Percentiles rank a stretch among this genome's conserved stretches.
Evolutionary conservation across 352 stramenopile genomes (phyloP).

Genomic region (Phytophthora tubulina): DNA sequence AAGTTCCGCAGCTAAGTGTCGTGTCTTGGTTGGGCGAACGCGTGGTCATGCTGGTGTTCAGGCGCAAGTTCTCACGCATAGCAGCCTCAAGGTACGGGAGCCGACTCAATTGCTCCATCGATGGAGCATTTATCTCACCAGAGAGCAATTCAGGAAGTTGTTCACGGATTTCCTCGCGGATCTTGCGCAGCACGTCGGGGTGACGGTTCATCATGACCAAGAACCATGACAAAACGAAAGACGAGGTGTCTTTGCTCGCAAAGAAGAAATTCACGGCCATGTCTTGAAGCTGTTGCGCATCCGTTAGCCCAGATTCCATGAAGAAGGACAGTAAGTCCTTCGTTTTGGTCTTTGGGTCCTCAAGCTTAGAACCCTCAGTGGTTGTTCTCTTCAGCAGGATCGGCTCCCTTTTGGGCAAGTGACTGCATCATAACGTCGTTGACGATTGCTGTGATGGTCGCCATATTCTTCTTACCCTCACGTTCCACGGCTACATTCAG

Average conservation of each 20-base stretch:
- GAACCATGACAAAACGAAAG: constrained; percentile 74
- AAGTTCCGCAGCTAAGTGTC: constrained; percentile 68
- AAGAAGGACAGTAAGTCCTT: constrained; percentile 62
- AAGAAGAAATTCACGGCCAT: constrained; percentile 86
- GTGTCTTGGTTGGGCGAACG: constrained; percentile 55
- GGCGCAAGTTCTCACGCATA: constrained; percentile 65
- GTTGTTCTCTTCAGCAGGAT: not conserved
- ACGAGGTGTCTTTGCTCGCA: constrained; percentile 78
- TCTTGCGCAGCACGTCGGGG: constrained; percentile 52
- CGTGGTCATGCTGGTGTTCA: constrained; percentile 62
- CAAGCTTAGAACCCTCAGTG: not conserved
- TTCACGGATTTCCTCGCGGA: constrained; percentile 54
- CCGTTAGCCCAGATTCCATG: constrained; percentile 35
- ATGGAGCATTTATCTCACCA: constrained; percentile 36
- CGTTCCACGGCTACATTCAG: constrained; percentile 49
- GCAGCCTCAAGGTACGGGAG: constrained; percentile 72
- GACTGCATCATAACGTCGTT: constrained; percentile 47
- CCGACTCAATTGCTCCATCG: constrained; percentile 53
- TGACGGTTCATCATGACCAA: constrained; percentile 83
- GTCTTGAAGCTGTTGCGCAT: constrained; percentile 61
- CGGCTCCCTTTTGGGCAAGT: constrained; percentile 29
- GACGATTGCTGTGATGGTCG: constrained; percentile 47
- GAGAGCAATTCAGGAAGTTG: constrained; percentile 42
- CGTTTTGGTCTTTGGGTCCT: constrained; percentile 14
- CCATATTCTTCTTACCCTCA: constrained; percentile 43